Conservation (phyloP, 2,329 filamentous ascomycete species). For the Rugonectria rugulosa region DNA sequence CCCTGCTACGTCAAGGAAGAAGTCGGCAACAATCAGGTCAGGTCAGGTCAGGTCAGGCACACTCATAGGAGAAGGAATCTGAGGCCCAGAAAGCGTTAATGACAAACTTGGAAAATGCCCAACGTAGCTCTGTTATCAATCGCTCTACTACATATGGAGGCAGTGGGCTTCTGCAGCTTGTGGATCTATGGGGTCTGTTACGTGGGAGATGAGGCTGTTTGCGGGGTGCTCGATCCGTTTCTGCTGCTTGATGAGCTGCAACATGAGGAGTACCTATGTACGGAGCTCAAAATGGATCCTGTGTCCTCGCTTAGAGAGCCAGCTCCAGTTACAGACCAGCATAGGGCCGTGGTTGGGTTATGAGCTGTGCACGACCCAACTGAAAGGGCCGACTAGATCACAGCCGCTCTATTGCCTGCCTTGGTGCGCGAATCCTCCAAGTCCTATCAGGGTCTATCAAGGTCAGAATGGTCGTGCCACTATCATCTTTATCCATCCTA, state of each 20-base stretch:
- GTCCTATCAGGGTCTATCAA: background rate
- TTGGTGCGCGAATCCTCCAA: background rate
- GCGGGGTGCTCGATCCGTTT: background rate
- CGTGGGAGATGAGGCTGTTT: background rate
- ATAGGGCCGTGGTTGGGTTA: too few species aligned
- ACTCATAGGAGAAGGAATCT: too few species aligned
- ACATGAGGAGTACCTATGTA: too few species aligned
- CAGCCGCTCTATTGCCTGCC: background rate
- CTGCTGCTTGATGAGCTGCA: background rate
- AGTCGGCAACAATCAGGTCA: background rate
- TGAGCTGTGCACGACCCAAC: too few species aligned
- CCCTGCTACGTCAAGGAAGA: background rate
- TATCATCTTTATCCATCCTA: background rate
- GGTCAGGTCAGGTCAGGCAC: background rate
- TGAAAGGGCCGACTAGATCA: background rate
- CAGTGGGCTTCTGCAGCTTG: background rate
- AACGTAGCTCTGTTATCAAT: background rate
- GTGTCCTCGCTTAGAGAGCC: background rate
- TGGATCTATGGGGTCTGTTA: background rate
- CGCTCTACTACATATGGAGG: background rate
- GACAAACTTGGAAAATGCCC: background rate
- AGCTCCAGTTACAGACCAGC: background rate
- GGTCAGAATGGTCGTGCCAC: background rate
- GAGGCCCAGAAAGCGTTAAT: background rate
- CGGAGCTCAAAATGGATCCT: background rate